These are phyloP conservation scores for Chalciporus sphaerocephalus DNA, from an alignment of 768 basidiomycete species.

Conservation along the genomic window DNA sequence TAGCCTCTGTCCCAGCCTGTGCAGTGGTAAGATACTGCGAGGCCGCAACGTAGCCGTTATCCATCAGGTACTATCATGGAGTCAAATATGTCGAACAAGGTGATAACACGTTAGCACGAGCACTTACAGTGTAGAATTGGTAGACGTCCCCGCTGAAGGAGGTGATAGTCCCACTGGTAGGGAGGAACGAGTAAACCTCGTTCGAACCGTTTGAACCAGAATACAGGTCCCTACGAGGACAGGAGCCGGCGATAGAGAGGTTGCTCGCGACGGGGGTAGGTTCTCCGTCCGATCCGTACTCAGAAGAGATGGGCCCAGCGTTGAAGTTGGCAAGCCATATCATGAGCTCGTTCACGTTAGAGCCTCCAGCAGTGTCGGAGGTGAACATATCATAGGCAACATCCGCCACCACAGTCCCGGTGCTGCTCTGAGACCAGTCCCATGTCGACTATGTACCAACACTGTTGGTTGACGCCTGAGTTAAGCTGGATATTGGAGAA, in stretches of 20 bases:
- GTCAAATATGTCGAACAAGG: not conserved
- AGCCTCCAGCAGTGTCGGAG: slow-evolving; percentile 44
- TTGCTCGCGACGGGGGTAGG: slow-evolving; percentile 41
- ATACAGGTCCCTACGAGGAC: slow-evolving; percentile 47
- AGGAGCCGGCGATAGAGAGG: slow-evolving; percentile 41
- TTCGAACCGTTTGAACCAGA: slow-evolving; percentile 51
- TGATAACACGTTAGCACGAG: not conserved
- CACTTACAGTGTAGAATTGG: slow-evolving; percentile 44
- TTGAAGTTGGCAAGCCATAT: slow-evolving; percentile 60
- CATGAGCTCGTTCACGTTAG: slow-evolving; percentile 50
- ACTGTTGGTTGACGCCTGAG: slow-evolving; percentile 45
- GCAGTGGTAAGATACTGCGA: slow-evolving; percentile 56
- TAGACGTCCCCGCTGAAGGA: slow-evolving; percentile 54
- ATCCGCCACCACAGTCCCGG: slow-evolving; percentile 45
- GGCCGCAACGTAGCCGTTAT: slow-evolving; percentile 40
- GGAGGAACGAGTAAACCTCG: slow-evolving; percentile 48
- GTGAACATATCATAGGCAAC: slow-evolving; percentile 67
- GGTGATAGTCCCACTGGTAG: slow-evolving; percentile 34
- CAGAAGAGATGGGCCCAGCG: slow-evolving; percentile 52
- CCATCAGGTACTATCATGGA: slow-evolving; percentile 48
- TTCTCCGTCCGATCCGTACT: slow-evolving; percentile 43
- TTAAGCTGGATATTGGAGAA: slow-evolving; percentile 56
- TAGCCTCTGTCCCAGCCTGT: slow-evolving; percentile 63
- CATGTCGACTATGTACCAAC: slow-evolving; percentile 51
- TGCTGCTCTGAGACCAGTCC: slow-evolving; percentile 49